phyloP scores from a whole-genome alignment of 495 filamentous ascomycete genomes.

The Daldinia decipiens region DNA sequence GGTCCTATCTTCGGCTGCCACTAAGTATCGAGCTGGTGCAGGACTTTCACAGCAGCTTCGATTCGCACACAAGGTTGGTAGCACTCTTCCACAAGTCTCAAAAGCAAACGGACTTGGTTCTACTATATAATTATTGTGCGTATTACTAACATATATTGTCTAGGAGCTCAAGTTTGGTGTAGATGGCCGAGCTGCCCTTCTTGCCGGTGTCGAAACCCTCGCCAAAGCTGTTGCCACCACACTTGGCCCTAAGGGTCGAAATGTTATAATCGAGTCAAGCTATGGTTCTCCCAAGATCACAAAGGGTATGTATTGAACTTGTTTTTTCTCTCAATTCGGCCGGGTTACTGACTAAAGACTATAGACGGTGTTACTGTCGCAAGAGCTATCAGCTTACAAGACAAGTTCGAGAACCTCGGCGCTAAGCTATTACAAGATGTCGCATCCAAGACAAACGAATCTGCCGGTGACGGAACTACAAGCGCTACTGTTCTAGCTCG shows the following conservation, averaged over 20 bases:
- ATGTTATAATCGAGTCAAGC: constrained; percentile 96
- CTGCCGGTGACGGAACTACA: constrained; percentile 97
- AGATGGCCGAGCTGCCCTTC: constrained; percentile 86
- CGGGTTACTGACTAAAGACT: constrained; percentile 36
- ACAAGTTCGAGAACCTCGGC: constrained; percentile 99
- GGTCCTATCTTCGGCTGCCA: constrained; percentile 67
- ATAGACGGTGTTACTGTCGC: constrained; percentile 95
- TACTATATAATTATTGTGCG: constrained; percentile 24
- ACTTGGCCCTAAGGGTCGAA: constrained; percentile 95
- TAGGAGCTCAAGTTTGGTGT: constrained; percentile 99
- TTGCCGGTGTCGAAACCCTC: constrained; percentile 95
- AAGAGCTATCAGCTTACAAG: constrained; percentile 89
- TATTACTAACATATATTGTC: constrained; percentile 29
- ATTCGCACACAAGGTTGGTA: constrained; percentile 91
- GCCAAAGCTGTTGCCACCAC: constrained; percentile 97
- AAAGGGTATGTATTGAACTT: constrained; percentile 74
- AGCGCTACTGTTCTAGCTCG: constrained; percentile 96
- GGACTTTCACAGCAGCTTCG: constrained; percentile 78
- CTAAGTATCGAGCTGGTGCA: constrained; percentile 66
- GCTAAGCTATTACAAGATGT: constrained; percentile 97
- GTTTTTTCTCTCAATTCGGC: neutral
- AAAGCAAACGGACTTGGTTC: neutral
- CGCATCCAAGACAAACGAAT: constrained; percentile 98
- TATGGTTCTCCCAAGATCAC: constrained; percentile 99
- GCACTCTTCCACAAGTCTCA: constrained; percentile 22